A percentile compares a stretch with the other conserved stretches of the same genome.
Conservation (phyloP, 305 asterid genomes). For the Fraxinus platypoda region DNA sequence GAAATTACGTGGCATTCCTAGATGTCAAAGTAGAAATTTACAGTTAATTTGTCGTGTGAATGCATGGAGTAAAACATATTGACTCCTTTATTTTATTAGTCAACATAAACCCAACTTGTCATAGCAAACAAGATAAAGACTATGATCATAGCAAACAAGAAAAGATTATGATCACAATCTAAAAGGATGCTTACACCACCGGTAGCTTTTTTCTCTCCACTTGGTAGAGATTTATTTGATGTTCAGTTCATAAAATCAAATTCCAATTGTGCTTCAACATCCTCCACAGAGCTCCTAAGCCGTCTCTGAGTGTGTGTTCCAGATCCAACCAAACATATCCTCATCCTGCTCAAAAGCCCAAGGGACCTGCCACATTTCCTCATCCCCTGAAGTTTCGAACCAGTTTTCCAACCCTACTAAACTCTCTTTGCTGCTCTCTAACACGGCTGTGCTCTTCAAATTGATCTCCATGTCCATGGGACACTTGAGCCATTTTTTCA, state of each 20-base stretch:
- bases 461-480: neutral
- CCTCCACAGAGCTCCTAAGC: neutral
- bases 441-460: neutral
- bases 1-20: neutral
- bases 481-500: neutral
- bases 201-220: neutral
- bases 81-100: neutral
- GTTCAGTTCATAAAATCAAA: neutral
- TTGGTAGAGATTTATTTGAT: neutral
- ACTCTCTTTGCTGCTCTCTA: neutral
- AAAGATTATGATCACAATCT: neutral
- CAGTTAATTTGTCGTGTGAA: neutral
- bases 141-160: neutral
- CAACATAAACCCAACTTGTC: neutral
- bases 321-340: neutral
- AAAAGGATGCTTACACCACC: neutral
- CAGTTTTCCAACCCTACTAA: neutral
- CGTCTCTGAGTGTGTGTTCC: neutral
- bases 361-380: neutral
- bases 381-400: neutral
- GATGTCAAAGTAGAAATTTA: neutral
- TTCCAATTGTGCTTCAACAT: neutral
- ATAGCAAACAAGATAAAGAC: neutral
- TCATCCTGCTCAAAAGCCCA: neutral
- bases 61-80: neutral